phyloP scores from a whole-genome alignment of 23 red algal species.

The Gracilaria caudata region DNA sequence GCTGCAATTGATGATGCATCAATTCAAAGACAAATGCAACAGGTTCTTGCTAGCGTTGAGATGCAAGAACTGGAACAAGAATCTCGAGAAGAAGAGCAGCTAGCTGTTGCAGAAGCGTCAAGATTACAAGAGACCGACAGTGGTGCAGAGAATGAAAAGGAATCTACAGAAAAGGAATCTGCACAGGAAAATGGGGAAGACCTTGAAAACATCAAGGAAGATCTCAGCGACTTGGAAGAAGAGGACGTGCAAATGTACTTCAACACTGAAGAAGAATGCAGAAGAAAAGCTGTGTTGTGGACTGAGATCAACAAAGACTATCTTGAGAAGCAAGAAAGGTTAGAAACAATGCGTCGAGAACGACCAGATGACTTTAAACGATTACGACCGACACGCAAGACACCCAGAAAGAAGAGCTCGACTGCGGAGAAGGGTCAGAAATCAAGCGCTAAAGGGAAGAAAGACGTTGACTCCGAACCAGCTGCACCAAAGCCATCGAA shows the following conservation, averaged over 20 bases:
- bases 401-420: conserved; percentile 38
- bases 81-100: conserved; percentile 27
- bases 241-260: conserved; percentile 77
- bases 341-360: conserved; percentile 71
- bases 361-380: conserved; percentile 76
- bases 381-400: conserved; percentile 57
- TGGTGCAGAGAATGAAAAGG: background rate
- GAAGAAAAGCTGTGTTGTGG: conserved; percentile 74
- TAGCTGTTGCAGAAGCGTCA: background rate
- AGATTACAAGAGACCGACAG: conserved; percentile 17
- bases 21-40: conserved; percentile 41
- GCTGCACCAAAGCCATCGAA: conserved; percentile 69
- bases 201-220: conserved; percentile 17
- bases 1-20: conserved; percentile 34
- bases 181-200: conserved; percentile 24
- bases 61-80: conserved; percentile 63
- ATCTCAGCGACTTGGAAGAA: conserved; percentile 84
- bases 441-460: conserved; percentile 23
- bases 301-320: conserved; percentile 85
- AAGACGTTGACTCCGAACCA: conserved; percentile 46
- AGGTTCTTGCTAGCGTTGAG: conserved; percentile 47
- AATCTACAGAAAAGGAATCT: background rate
- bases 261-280: conserved; percentile 75
- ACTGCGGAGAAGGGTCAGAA: conserved; percentile 24
- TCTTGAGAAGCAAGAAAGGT: conserved; percentile 75